phyloP scores from a whole-genome alignment of 192 early-diverging fungal species.

The Podila epigama region DNA sequence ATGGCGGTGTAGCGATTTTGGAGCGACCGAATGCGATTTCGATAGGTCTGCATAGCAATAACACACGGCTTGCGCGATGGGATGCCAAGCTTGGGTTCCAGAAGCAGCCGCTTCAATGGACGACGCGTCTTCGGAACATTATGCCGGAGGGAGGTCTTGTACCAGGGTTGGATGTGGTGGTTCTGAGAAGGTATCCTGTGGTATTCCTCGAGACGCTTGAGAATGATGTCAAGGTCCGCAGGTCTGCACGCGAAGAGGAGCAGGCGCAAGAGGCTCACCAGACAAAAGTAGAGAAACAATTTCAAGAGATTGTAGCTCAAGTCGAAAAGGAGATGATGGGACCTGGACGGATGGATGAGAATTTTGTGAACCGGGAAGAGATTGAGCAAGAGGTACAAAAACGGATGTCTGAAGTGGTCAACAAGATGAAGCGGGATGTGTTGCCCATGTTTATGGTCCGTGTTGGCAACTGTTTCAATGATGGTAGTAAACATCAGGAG shows the following conservation, averaged over 20 bases:
- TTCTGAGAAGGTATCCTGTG: conserved; percentile 63
- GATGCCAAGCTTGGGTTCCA: conserved; percentile 69
- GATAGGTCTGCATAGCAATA: conserved; percentile 62
- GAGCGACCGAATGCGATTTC: conserved; percentile 43
- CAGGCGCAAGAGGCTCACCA: conserved; percentile 12
- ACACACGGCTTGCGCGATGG: conserved; percentile 64
- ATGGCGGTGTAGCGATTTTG: conserved; percentile 18
- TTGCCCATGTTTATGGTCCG: conserved; percentile 25
- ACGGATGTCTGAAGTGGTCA: conserved; percentile 10
- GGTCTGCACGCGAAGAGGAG: conserved; percentile 63
- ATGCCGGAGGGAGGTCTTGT: conserved; percentile 64
- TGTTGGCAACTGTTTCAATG: conserved; percentile 18
- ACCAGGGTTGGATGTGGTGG: conserved; percentile 65
- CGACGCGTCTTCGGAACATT: conserved; percentile 39
- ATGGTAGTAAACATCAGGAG: conserved; percentile 5
- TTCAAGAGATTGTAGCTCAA: conserved; percentile 21
- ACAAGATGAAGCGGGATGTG: conserved; percentile 9
- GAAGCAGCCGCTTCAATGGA: conserved; percentile 27
- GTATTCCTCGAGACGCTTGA: conserved; percentile 56
- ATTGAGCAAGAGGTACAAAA: conserved; percentile 10
- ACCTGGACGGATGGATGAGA: conserved; percentile 3
- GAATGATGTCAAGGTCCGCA: conserved; percentile 53
- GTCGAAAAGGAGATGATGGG: conserved; percentile 42
- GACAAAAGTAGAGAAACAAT: conserved; percentile 14
- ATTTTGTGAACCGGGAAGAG: neutral